A percentile compares a stretch with the other conserved stretches of the same genome.
These are phyloP conservation scores for Kazachstania africana DNA, from an alignment of 805 yeast species.

Conservation along the genomic window DNA sequence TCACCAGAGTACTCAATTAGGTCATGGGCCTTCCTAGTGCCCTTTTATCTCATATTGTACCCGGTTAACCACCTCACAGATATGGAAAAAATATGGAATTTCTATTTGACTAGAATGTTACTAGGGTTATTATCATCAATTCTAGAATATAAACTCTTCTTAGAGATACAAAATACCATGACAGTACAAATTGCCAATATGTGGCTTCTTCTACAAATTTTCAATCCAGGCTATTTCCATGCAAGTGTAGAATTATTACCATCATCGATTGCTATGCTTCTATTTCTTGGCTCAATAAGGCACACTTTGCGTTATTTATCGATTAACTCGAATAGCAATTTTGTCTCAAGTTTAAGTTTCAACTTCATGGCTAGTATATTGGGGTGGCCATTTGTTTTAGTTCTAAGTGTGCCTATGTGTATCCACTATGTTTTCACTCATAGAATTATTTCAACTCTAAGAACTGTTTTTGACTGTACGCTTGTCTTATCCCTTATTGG, in stretches of 20 bases:
- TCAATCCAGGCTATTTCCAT: slow-evolving; percentile 78
- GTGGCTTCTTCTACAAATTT: slow-evolving; percentile 50
- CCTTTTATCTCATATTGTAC: slow-evolving; percentile 21
- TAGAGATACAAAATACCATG: slow-evolving; percentile 14
- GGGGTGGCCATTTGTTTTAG: slow-evolving; percentile 87
- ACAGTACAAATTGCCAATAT: slow-evolving; percentile 34
- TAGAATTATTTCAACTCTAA: slow-evolving; percentile 15
- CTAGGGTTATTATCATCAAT: slow-evolving; percentile 18
- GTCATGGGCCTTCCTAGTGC: slow-evolving; percentile 68
- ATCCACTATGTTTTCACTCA: slow-evolving; percentile 25
- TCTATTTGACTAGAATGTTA: slow-evolving; percentile 16
- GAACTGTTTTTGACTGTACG: slow-evolving; percentile 19
- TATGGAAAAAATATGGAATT: slow-evolving; percentile 15
- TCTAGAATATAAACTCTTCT: slow-evolving; percentile 34
- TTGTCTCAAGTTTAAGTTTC: slow-evolving; percentile 18
- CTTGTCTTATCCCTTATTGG: slow-evolving; percentile 12
- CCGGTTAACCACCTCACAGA: slow-evolving; percentile 21
- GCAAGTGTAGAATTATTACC: slow-evolving; percentile 83
- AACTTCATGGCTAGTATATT: slow-evolving; percentile 53
- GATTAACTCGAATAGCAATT: slow-evolving; percentile 11
- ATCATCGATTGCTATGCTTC: slow-evolving; percentile 60
- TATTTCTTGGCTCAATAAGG: slow-evolving; percentile 24
- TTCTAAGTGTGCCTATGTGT: slow-evolving; percentile 50
- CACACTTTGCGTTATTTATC: slow-evolving; percentile 20
- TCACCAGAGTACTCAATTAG: slow-evolving; percentile 82